Evolutionary conservation across 148 eudicot genomes (phyloP).

Genomic region (Spergularia bocconei): DNA sequence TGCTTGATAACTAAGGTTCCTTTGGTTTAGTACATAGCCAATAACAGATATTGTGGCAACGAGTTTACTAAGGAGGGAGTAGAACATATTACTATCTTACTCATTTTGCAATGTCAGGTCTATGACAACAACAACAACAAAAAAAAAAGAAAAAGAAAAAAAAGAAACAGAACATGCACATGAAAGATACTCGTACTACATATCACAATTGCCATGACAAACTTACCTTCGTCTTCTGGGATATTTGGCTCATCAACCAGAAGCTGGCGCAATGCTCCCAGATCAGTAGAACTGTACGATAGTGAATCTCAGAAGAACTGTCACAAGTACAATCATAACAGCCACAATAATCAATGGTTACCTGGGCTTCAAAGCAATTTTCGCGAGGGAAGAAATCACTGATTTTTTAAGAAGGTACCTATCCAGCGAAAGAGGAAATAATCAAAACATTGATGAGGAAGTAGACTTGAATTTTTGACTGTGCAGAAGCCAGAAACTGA

Average conservation of each 20-base stretch:
- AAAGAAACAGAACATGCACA: not conserved
- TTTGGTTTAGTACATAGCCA: not conserved
- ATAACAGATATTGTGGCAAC: not conserved
- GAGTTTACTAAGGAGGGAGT: not conserved
- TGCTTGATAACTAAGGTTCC: not conserved
- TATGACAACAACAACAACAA: too few relatives aligned
- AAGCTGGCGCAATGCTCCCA: conserved; percentile 70
- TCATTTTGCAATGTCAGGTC: not conserved
- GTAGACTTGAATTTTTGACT: not conserved
- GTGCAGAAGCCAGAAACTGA: not conserved
- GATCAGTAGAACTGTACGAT: conserved; percentile 45
- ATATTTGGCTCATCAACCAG: conserved; percentile 89
- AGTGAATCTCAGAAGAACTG: not conserved
- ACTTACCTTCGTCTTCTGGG: conserved; percentile 66
- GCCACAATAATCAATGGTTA: conserved; percentile 11
- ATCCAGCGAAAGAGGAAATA: conserved; percentile 10
- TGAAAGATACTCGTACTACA: not conserved
- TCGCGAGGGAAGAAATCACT: conserved; percentile 50
- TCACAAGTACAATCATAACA: not conserved
- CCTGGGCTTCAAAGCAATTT: conserved; percentile 52
- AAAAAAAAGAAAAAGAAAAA: too few relatives aligned
- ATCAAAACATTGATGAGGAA: not conserved
- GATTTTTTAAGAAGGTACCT: conserved; percentile 74
- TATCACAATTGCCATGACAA: not conserved
- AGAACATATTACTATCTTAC: too few relatives aligned